Evolutionary conservation across 2,329 filamentous ascomycete genomes (phyloP).

Genomic region (Arthroderma sp.): DNA sequence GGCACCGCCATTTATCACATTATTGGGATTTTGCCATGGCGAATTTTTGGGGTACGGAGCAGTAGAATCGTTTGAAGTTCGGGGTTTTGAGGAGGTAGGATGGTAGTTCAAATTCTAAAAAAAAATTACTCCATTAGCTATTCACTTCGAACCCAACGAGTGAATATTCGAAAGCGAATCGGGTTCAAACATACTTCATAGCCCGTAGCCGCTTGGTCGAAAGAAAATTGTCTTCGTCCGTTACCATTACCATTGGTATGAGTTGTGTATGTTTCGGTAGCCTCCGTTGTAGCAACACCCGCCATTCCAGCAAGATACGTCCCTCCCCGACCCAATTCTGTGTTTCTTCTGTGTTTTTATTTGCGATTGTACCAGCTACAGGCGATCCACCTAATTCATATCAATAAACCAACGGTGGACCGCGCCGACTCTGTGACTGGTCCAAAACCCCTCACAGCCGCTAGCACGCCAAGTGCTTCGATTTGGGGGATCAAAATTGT

Average conservation of each 20-base stretch:
- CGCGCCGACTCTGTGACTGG: too few relatives aligned
- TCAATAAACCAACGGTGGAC: too few relatives aligned
- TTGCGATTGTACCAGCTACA: slow-evolving; percentile 7
- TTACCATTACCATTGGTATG: too few relatives aligned
- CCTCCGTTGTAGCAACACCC: slow-evolving; percentile 21
- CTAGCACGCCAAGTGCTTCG: too few relatives aligned
- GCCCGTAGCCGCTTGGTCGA: too few relatives aligned
- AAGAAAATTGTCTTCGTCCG: too few relatives aligned
- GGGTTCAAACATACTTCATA: too few relatives aligned
- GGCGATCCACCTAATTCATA: too few relatives aligned
- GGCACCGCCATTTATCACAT: slow-evolving; percentile 19
- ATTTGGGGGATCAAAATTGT: too few relatives aligned
- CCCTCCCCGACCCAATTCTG: not conserved
- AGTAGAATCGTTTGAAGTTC: slow-evolving; percentile 26
- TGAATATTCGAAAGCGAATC: too few relatives aligned
- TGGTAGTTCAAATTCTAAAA: slow-evolving; percentile 1
- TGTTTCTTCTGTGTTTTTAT: not conserved
- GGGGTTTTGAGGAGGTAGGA: slow-evolving; percentile 14
- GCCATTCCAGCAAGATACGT: slow-evolving; percentile 22
- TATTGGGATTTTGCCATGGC: slow-evolving; percentile 19
- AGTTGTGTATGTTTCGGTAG: too few relatives aligned
- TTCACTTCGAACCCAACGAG: not conserved
- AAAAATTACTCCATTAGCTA: not conserved
- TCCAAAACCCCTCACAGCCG: too few relatives aligned
- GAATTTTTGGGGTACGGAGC: slow-evolving; percentile 16